A percentile compares a stretch with the other conserved stretches of the same genome.
Evolutionary conservation across 2,329 filamentous ascomycete species (phyloP).

Genomic region (Xylaria sp.): DNA sequence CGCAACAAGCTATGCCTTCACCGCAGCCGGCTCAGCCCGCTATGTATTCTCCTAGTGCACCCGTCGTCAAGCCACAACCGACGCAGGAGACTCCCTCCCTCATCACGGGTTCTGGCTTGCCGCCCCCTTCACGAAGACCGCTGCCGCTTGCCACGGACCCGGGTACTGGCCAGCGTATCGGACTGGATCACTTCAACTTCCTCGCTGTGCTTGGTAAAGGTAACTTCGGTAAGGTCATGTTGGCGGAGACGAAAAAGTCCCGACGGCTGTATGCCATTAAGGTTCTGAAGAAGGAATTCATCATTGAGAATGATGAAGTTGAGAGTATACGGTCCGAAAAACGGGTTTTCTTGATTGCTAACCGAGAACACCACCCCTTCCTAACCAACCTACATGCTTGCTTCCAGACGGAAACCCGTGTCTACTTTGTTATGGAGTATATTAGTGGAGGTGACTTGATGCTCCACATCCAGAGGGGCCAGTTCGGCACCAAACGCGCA

Average conservation of each 20-base stretch:
- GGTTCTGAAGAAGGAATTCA: constrained; percentile 99
- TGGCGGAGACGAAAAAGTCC: constrained; percentile 90
- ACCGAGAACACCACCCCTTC: constrained; percentile 95
- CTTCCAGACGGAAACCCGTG: constrained; percentile 96
- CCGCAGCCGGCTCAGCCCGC: constrained; percentile 30
- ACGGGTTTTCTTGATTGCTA: constrained; percentile 92
- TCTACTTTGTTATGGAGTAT: constrained; percentile 99
- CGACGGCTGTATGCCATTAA: constrained; percentile 97
- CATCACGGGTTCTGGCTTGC: constrained; percentile 30
- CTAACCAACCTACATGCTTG: constrained; percentile 91
- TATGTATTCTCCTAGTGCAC: constrained; percentile 31
- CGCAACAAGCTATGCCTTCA: constrained; percentile 32
- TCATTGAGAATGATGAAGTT: constrained; percentile 98
- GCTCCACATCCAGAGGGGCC: constrained; percentile 95
- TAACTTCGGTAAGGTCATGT: constrained; percentile 99
- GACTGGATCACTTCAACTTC: constrained; percentile 98
- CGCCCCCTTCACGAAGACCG: constrained; percentile 48
- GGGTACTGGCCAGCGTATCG: constrained; percentile 78
- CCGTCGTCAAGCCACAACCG: constrained; percentile 37
- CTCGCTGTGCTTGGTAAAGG: constrained; percentile 95
- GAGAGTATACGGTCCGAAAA: constrained; percentile 98
- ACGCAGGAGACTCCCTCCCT: constrained; percentile 37
- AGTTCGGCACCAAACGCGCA: constrained; percentile 91
- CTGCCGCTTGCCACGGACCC: constrained; percentile 65
- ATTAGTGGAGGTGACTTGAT: constrained; percentile 97